phyloP scores from a whole-genome alignment of 768 basidiomycete genomes.

The Phaffia tasmanica region DNA sequence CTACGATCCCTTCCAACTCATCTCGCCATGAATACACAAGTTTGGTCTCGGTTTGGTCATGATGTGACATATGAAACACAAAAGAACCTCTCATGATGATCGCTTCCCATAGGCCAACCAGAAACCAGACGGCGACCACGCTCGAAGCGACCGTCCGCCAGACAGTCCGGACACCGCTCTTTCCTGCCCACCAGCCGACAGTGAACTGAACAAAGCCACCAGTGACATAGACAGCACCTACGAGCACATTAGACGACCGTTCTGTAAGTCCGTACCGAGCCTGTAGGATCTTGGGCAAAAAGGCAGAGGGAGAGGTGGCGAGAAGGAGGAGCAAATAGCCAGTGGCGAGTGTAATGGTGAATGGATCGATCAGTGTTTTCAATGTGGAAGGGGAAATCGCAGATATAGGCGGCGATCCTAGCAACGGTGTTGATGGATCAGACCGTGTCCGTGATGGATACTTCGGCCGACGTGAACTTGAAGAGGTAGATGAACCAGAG shows the following conservation, averaged over 20 bases:
- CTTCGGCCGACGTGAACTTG: not conserved
- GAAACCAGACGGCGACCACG: constrained; percentile 2
- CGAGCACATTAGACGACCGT: constrained; percentile 6
- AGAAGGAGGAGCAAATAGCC: constrained; percentile 23
- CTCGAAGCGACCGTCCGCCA: not conserved
- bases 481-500: not conserved
- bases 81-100: constrained; percentile 7
- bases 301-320: constrained; percentile 21
- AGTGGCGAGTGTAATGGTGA: constrained; percentile 1
- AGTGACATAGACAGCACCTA: constrained; percentile 10
- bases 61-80: not conserved
- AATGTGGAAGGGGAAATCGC: not conserved
- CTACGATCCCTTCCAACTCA: not conserved
- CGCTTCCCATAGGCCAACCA: constrained; percentile 6
- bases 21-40: not conserved
- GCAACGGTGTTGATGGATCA: not conserved
- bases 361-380: constrained; percentile 6
- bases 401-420: not conserved
- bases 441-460: not conserved
- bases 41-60: not conserved
- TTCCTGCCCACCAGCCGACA: constrained; percentile 11
- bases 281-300: constrained; percentile 22
- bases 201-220: constrained; percentile 20
- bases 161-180: not conserved
- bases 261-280: constrained; percentile 17